Conservation (phyloP, 352 stramenopile species). For the Globisporangium splendens region DNA sequence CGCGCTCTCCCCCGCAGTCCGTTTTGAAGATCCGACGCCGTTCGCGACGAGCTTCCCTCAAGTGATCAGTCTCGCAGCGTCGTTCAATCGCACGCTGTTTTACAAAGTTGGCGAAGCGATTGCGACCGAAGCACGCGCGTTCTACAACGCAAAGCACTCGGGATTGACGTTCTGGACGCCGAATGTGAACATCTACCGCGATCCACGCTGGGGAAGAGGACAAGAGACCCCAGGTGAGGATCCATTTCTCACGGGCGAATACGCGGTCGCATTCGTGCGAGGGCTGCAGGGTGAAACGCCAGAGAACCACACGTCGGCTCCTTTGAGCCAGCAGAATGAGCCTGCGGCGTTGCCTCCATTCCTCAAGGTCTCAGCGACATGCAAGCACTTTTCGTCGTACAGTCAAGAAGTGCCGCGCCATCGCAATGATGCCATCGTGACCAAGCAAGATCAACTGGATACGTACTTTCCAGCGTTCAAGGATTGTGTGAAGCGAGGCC, state of each 20-base stretch:
- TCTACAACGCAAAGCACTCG: conserved; percentile 71
- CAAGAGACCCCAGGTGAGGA: conserved; percentile 91
- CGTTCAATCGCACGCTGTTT: conserved; percentile 89
- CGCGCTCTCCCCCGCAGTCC: conserved; percentile 61
- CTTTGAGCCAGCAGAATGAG: background rate
- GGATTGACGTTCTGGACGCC: conserved; percentile 92
- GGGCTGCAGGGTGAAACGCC: conserved; percentile 73
- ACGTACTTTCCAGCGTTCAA: conserved; percentile 89
- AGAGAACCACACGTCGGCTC: conserved; percentile 12
- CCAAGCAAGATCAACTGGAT: conserved; percentile 81
- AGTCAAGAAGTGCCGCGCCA: conserved; percentile 77
- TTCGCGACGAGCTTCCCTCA: conserved; percentile 90
- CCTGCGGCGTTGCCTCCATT: conserved; percentile 19
- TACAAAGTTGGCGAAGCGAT: conserved; percentile 72
- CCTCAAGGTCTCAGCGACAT: conserved; percentile 81
- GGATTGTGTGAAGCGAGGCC: conserved; percentile 71
- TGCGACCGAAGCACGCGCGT: conserved; percentile 72
- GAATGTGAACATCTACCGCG: conserved; percentile 92
- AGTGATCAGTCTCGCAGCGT: conserved; percentile 65
- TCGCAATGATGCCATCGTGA: conserved; percentile 87
- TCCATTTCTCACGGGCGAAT: conserved; percentile 82
- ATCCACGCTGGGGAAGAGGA: conserved; percentile 90
- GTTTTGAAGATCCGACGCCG: conserved; percentile 41
- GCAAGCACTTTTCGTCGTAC: conserved; percentile 93
- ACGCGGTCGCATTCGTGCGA: conserved; percentile 81